These are phyloP conservation scores for Gymnopilus junonius DNA, from an alignment of 768 basidiomycete genomes.

Conservation along the genomic window DNA sequence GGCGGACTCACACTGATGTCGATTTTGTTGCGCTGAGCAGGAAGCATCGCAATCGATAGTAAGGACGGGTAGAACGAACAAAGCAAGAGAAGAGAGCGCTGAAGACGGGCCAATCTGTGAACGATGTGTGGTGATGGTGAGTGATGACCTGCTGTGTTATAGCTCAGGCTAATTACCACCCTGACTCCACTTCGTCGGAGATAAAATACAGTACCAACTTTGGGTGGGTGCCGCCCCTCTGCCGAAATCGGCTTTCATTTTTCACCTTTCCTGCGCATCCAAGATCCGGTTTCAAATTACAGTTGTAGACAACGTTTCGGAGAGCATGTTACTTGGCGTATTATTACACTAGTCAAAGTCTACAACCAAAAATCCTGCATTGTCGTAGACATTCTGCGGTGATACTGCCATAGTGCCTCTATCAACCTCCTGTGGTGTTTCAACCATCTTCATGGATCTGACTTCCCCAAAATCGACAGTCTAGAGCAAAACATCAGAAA, in stretches of 20 bases:
- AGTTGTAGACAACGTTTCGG: background rate
- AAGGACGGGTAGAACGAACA: slow-evolving; percentile 27
- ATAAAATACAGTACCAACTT: slow-evolving; percentile 16
- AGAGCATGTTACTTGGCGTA: background rate
- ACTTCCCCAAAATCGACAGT: background rate
- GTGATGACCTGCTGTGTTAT: slow-evolving; percentile 20
- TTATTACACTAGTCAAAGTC: slow-evolving; percentile 11
- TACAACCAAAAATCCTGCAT: slow-evolving; percentile 6
- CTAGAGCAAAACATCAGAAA: background rate
- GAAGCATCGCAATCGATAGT: slow-evolving; percentile 58
- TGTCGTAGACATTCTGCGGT: background rate
- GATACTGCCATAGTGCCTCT: background rate
- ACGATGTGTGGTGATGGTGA: slow-evolving; percentile 27
- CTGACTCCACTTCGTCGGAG: slow-evolving; percentile 33
- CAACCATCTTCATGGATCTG: background rate
- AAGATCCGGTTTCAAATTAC: slow-evolving; percentile 16
- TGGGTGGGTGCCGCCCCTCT: slow-evolving; percentile 12
- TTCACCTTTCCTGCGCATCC: background rate
- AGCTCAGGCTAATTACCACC: slow-evolving; percentile 17
- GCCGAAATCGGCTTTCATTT: background rate
- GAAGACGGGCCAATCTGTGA: slow-evolving; percentile 20
- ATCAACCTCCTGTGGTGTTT: background rate
- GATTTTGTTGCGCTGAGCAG: slow-evolving; percentile 86
- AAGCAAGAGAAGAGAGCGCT: slow-evolving; percentile 30
- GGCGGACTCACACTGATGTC: slow-evolving; percentile 80